Conservation (phyloP, 192 early-diverging fungal genomes). For the Podila minutissima region DNA sequence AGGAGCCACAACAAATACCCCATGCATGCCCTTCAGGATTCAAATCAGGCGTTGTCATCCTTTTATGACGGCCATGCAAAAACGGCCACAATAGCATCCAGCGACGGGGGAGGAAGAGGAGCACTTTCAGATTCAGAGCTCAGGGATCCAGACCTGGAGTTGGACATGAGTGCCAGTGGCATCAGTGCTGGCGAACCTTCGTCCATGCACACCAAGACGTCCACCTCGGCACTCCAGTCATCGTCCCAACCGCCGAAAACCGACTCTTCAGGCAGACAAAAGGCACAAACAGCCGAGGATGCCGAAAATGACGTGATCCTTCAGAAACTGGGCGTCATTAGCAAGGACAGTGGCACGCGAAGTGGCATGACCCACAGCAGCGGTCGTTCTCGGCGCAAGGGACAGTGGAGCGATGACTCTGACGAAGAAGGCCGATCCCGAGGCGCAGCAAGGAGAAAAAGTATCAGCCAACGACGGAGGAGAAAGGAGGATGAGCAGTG, state of each 20-base stretch:
- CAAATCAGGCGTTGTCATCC: conserved; percentile 30
- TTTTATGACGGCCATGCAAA: conserved; percentile 14
- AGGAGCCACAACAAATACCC: conserved; percentile 30
- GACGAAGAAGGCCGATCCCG: conserved; percentile 28
- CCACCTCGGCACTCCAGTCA: not conserved
- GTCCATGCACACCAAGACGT: not conserved
- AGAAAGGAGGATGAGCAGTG: conserved; percentile 7
- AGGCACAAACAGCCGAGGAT: conserved; percentile 17
- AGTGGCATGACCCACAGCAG: conserved; percentile 24
- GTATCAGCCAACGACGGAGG: not conserved
- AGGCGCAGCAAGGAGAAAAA: not conserved
- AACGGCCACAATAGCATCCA: not conserved
- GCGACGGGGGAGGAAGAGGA: not conserved
- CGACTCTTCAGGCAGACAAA: conserved; percentile 22
- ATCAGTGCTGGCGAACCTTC: not conserved
- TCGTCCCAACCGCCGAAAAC: conserved; percentile 31
- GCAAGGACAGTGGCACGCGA: conserved; percentile 17
- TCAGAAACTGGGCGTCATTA: conserved; percentile 41
- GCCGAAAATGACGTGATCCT: conserved; percentile 45
- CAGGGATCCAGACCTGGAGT: not conserved
- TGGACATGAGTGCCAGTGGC: not conserved
- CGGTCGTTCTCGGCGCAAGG: conserved; percentile 36
- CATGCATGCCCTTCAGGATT: conserved; percentile 36
- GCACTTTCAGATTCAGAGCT: not conserved
- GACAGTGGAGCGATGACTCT: conserved; percentile 47